Evolutionary conservation across 306 rosid species (phyloP), one percentile per base, ranked within the genome.

Genomic region (Biancaea sappan): DNA sequence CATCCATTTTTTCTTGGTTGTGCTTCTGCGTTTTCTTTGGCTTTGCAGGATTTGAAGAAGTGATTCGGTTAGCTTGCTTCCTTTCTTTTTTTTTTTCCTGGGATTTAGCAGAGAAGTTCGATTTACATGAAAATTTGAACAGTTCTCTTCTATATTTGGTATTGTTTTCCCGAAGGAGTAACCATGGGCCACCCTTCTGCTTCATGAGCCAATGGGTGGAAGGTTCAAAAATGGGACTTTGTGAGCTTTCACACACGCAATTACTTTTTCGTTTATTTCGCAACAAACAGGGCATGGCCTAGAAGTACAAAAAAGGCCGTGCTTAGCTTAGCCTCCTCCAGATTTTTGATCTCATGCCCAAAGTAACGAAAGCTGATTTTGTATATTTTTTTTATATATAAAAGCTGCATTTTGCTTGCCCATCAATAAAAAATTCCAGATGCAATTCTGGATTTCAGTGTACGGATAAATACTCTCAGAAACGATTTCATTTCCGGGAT

Each of bases 381-480:
- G n/a, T n/a, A n/a, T n/a, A n/a, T n/a, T 3, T 53, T 24, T 4
- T 29, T 53, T 3, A 10, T 53, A 25, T 21, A 52, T 52, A 3
- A 19, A 34, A 18, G 71, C 16, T 7, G 1, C 21, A 18, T 21
- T 31, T 51, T 65, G 9, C 51, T 71, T 59, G 50, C 72, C 64
- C 58, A 62, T 75, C 15, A 2, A 9, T 6, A 19, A 69, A 40
- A 40, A 63, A 66, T 51, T 71, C 65, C 64, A 52, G 47, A 71
- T 61, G 69, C 75, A 77, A 66, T 13, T 13, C 58, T 61, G 70
- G 59, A 74, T 70, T 79, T 74, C 76, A 35, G 72, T 58, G 15
- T 64, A 64, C 48, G 87, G 62, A 52, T 44, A 75, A 77, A 81
- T 81, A 76, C 76, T 83, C 79, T 65, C 66, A 77, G 37, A 58